Evolutionary conservation across 352 stramenopile genomes (phyloP).

Genomic region (Saprolegnia diclina): DNA sequence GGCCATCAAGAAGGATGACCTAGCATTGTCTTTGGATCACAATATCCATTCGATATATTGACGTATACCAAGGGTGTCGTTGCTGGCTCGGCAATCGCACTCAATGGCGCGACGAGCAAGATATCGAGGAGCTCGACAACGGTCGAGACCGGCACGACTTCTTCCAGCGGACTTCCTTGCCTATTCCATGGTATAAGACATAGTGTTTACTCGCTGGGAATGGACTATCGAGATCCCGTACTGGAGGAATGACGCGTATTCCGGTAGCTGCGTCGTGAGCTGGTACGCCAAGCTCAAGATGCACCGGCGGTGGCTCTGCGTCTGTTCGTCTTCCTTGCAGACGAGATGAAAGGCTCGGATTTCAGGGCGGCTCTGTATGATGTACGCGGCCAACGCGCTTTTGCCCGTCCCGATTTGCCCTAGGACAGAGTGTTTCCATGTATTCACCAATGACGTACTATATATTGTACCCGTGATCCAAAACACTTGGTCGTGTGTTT

Average conservation of each 20-base stretch:
- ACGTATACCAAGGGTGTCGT: constrained; percentile 17
- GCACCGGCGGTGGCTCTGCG: constrained; percentile 53
- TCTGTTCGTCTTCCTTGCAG: constrained; percentile 67
- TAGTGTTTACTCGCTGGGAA: background rate
- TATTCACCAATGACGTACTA: background rate
- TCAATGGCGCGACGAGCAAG: constrained; percentile 56
- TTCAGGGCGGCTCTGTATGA: constrained; percentile 62
- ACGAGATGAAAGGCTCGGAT: constrained; percentile 72
- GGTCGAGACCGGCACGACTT: constrained; percentile 66
- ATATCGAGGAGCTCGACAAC: constrained; percentile 47
- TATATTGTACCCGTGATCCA: constrained; percentile 43
- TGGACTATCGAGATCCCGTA: constrained; percentile 20
- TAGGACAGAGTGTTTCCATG: background rate
- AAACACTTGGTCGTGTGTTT: constrained; percentile 44
- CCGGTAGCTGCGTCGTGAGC: constrained; percentile 62
- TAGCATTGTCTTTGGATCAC: constrained; percentile 40
- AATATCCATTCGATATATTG: background rate
- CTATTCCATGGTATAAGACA: background rate
- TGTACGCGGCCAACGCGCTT: constrained; percentile 50
- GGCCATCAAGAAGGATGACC: constrained; percentile 58
- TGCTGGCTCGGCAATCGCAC: constrained; percentile 46
- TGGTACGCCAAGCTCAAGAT: constrained; percentile 68
- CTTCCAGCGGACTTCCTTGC: constrained; percentile 54
- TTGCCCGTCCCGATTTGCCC: constrained; percentile 64
- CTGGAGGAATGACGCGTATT: constrained; percentile 62